A percentile compares a stretch with the other conserved stretches of the same genome.
Evolutionary conservation across 441 rosid species (phyloP).

Genomic region (Bocquillonia castaneifolia): DNA sequence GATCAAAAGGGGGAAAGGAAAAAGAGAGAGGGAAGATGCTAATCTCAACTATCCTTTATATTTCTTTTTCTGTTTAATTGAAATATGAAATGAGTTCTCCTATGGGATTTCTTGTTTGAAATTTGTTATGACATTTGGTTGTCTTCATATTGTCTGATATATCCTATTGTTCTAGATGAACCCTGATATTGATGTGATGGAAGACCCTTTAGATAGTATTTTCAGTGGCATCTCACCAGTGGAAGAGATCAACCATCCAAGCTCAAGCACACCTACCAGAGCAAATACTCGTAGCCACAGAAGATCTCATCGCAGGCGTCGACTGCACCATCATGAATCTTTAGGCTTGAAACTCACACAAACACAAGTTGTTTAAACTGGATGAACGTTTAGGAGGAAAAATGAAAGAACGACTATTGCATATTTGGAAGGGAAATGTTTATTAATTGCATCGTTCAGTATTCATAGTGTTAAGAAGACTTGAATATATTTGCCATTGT

Average conservation of each 20-base stretch:
- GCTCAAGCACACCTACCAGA: conserved; percentile 24
- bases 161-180: conserved; percentile 34
- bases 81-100: neutral
- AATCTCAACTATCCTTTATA: neutral
- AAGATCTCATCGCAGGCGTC: conserved; percentile 43
- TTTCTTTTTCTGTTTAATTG: neutral
- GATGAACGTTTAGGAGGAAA: neutral
- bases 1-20: neutral
- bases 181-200: conserved; percentile 29
- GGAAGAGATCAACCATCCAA: conserved; percentile 38
- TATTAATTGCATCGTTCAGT: neutral
- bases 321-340: conserved; percentile 33
- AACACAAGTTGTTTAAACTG: neutral
- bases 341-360: conserved; percentile 13
- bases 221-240: conserved; percentile 35
- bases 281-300: conserved; percentile 29
- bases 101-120: conserved; percentile 7
- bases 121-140: neutral
- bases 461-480: neutral
- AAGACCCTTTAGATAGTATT: conserved; percentile 51
- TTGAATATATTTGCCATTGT: neutral
- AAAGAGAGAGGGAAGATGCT: neutral
- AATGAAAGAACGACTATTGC: neutral
- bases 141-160: conserved; percentile 10
- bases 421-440: neutral